These are phyloP conservation scores for Eucalyptus guilfoylei DNA, from an alignment of 345 rosid genomes.

Conservation along the genomic window DNA sequence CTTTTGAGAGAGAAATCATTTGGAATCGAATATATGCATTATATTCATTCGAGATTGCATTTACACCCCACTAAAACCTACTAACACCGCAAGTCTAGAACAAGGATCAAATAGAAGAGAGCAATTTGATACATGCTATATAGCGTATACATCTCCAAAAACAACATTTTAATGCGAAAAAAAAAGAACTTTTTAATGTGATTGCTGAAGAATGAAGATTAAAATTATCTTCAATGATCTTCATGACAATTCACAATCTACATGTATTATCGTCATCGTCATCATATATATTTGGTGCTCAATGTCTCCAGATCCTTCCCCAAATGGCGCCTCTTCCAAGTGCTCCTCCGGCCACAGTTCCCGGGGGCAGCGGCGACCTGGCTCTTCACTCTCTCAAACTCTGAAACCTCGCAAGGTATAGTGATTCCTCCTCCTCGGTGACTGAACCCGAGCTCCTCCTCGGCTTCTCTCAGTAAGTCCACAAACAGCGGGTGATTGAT, in stretches of 20 bases:
- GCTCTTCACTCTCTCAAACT: conserved; percentile 60
- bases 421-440: conserved; percentile 67
- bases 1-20: neutral
- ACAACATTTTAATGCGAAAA: too few species aligned
- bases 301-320: neutral
- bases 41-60: neutral
- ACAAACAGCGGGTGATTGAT: conserved; percentile 80
- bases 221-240: neutral
- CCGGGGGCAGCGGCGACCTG: conserved; percentile 37
- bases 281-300: neutral
- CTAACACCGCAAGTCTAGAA: neutral
- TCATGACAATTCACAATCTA: neutral
- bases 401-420: conserved; percentile 64
- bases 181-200: neutral
- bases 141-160: too few species aligned
- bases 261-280: neutral
- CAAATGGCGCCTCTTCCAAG: neutral
- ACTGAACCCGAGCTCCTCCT: conserved; percentile 53
- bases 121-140: neutral
- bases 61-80: neutral
- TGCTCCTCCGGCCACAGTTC: neutral
- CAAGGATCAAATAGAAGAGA: neutral
- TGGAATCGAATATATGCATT: neutral
- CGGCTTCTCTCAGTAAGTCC: conserved; percentile 47
- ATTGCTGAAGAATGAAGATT: neutral